These are phyloP conservation scores for Neurospora discreta DNA, from an alignment of 495 filamentous ascomycete species.

Conservation along the genomic window DNA sequence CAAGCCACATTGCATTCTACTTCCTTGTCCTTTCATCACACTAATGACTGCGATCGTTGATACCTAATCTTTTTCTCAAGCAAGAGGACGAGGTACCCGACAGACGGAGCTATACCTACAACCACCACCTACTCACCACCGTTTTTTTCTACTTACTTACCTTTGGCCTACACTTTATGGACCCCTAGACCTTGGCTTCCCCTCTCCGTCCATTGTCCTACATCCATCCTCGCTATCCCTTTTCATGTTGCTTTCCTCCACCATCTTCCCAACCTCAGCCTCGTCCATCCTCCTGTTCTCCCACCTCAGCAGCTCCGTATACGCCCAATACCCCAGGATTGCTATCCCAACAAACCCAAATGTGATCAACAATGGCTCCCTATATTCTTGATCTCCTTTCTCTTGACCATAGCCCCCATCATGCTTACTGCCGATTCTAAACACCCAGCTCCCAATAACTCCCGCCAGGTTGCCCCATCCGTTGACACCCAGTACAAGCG, in stretches of 20 bases:
- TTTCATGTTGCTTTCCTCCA: background rate
- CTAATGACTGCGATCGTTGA: background rate
- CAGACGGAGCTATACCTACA: background rate
- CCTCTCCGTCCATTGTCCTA: background rate
- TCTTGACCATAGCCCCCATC: background rate
- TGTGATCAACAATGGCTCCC: constrained; percentile 32
- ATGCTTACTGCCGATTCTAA: constrained; percentile 29
- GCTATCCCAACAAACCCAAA: constrained; percentile 28
- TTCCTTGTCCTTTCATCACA: background rate
- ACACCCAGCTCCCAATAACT: constrained; percentile 36
- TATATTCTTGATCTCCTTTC: background rate
- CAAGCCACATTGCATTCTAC: background rate
- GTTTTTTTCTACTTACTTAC: background rate
- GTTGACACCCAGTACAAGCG: constrained; percentile 46
- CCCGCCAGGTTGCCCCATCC: constrained; percentile 51
- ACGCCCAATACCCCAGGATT: constrained; percentile 31
- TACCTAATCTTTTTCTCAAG: background rate
- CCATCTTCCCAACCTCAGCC: background rate
- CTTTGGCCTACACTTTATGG: background rate
- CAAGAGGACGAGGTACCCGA: background rate
- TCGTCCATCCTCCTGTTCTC: background rate
- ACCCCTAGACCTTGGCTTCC: background rate
- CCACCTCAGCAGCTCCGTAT: constrained; percentile 6
- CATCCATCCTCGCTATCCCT: background rate
- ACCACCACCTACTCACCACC: background rate